phyloP scores from a whole-genome alignment of 2,329 filamentous ascomycete genomes.

The Verticillium tricorpus region DNA sequence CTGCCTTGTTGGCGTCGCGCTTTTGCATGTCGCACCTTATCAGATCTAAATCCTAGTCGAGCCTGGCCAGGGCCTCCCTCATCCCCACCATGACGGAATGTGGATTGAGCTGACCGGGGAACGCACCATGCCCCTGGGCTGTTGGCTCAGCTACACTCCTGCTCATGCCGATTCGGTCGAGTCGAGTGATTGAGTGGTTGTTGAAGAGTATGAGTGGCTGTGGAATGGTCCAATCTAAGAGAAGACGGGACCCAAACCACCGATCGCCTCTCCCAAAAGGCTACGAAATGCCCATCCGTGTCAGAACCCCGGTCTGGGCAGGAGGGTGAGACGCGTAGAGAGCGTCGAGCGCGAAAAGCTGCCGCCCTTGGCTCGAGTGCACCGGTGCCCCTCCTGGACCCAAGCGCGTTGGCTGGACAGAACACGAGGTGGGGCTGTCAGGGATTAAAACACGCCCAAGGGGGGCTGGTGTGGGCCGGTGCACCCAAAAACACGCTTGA shows the following conservation, averaged over 20 bases:
- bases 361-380: background rate
- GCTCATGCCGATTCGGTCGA: background rate
- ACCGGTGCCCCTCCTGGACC: background rate
- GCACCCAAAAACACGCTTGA: conserved; percentile 9
- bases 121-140: background rate
- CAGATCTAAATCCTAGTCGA: background rate
- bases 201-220: background rate
- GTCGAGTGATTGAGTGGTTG: background rate
- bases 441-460: background rate
- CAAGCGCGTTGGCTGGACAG: background rate
- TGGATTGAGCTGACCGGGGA: background rate
- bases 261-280: background rate
- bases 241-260: background rate
- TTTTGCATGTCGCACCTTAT: background rate
- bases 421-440: background rate
- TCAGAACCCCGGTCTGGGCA: background rate
- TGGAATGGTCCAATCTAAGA: background rate
- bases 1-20: background rate
- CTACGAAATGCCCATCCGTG: background rate
- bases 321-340: background rate
- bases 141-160: background rate
- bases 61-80: background rate
- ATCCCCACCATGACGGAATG: background rate
- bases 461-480: background rate
- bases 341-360: background rate